phyloP scores from a whole-genome alignment of 805 yeast species.

The Wickerhamiella allomyrinae region DNA sequence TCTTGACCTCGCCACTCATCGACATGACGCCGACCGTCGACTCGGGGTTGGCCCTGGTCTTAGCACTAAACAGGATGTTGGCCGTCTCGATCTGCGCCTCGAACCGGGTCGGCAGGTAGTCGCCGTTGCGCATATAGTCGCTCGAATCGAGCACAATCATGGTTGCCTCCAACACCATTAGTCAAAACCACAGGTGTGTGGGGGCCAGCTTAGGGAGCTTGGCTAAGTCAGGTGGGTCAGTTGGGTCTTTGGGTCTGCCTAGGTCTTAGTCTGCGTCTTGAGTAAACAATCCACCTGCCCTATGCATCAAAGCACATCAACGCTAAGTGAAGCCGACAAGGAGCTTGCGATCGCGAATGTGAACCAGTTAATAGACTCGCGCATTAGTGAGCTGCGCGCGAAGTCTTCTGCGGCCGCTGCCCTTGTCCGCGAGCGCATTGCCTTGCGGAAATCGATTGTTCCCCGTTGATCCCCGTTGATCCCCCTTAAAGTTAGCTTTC shows the following conservation, averaged over 20 bases:
- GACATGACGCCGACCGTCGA: slow-evolving; percentile 85
- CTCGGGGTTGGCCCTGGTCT: slow-evolving; percentile 82
- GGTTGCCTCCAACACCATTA: slow-evolving; percentile 90
- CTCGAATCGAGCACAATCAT: slow-evolving; percentile 92
- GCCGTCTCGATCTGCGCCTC: slow-evolving; percentile 89
- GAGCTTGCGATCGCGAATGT: slow-evolving; percentile 2
- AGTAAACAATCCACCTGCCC: background rate
- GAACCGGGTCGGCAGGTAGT: slow-evolving; percentile 72
- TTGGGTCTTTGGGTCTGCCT: background rate
- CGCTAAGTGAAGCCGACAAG: background rate
- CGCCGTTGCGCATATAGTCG: slow-evolving; percentile 93
- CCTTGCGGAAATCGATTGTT: background rate
- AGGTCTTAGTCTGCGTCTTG: background rate
- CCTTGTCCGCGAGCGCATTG: slow-evolving; percentile 2
- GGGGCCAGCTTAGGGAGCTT: background rate
- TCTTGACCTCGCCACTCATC: slow-evolving; percentile 80
- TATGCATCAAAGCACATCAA: background rate
- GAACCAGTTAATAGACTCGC: background rate
- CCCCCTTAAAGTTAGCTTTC: background rate
- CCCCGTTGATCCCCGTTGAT: background rate
- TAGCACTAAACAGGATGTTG: slow-evolving; percentile 70
- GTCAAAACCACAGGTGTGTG: slow-evolving; percentile 10
- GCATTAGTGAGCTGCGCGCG: background rate
- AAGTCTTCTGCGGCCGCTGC: background rate
- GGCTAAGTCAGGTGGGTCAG: background rate